Evolutionary conservation across 2,329 filamentous ascomycete genomes (phyloP).

Genomic region (Daldinia sp.): DNA sequence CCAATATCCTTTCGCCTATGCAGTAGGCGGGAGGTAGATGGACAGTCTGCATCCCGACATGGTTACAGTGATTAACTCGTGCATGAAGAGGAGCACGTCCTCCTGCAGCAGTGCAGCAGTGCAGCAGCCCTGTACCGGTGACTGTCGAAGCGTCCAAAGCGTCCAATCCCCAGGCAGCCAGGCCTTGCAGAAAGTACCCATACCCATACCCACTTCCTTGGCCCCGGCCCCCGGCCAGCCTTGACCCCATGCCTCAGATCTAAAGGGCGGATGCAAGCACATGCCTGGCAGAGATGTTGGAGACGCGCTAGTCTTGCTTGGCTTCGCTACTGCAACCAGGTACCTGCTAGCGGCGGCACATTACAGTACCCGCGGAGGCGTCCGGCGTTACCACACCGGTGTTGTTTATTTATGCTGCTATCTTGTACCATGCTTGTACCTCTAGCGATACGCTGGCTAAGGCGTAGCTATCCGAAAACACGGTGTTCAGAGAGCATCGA

Average conservation of each 20-base stretch:
- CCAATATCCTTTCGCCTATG: constrained; percentile 21
- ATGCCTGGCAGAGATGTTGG: constrained; percentile 17
- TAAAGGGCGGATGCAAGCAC: constrained; percentile 26
- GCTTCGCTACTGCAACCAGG: constrained; percentile 20
- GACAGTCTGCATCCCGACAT: constrained; percentile 20
- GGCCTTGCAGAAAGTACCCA: constrained; percentile 31
- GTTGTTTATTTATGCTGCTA: constrained; percentile 20
- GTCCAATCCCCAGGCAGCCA: constrained; percentile 9
- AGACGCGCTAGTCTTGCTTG: constrained; percentile 30
- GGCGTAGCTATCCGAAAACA: constrained; percentile 35
- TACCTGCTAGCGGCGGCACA: constrained; percentile 25
- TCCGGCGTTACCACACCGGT: constrained; percentile 28
- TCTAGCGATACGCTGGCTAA: constrained; percentile 8
- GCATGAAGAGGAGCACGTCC: constrained; percentile 23
- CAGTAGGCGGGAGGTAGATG: constrained; percentile 9
- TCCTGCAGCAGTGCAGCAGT: constrained; percentile 20
- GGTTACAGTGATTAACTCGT: constrained; percentile 22
- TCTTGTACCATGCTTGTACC: constrained; percentile 25
- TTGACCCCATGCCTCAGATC: constrained; percentile 27
- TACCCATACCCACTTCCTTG: constrained; percentile 32
- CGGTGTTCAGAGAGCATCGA: constrained; percentile 22
- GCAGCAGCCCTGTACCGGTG: constrained; percentile 25
- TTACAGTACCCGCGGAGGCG: constrained; percentile 32
- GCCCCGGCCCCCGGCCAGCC: constrained; percentile 5
- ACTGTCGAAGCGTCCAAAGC: constrained; percentile 19